Base-by-base conservation (phyloP, 2,329 filamentous ascomycete genomes). In the Aspergillus aculeatinus region DNA sequence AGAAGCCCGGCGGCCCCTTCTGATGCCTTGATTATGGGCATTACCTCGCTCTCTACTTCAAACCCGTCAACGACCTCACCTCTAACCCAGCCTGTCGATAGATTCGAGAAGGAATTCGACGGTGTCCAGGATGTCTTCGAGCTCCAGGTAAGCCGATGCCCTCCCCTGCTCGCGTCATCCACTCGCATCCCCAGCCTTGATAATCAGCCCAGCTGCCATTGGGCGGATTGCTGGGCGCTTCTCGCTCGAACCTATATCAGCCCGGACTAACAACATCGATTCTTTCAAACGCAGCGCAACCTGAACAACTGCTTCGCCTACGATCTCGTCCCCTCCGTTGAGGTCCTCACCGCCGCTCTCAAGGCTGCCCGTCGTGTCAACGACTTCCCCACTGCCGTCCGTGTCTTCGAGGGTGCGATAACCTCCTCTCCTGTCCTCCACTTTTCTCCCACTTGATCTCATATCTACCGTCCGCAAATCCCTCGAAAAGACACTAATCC, bases 251-350 rank as follows among this genome's bases (percentile, higher is more conserved):
- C 33, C 23, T 42, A 21, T 55, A 55, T 48, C 44, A 55, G 27
- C 29, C 27, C 42, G 48, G 5, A 48, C 65, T 67, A 55, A 70
- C 44, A 49, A 19, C 16, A 6, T 35, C 33, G 1, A 48, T 16
- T 49, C 31, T 33, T 53, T 23, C 27, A 48, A 58, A 35, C 57
- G 67, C 75, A 92, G 86, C 91, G 92, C 80, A 96, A 96, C 84
- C 85, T 96, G 76, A 99, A 99, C 89, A 99, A 99, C 84, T 94
- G 92, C 78, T 99, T 99, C 82, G 95, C 95, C 76, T 99, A 99
- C 89, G 95, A 99, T 88, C 89, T 99, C 74, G 95, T 99, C 68
- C 95, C 96, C 75, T 95, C 94, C 49, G 88, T 94, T 67, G 87
- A 91, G 70, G 95, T 99, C 76, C 86, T 97, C 79, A 87, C 87